Percentiles rank a stretch among this genome's conserved stretches.
phyloP scores from a whole-genome alignment of 225 moss, liverwort and hornwort species.

The Physcomitrium patens region DNA sequence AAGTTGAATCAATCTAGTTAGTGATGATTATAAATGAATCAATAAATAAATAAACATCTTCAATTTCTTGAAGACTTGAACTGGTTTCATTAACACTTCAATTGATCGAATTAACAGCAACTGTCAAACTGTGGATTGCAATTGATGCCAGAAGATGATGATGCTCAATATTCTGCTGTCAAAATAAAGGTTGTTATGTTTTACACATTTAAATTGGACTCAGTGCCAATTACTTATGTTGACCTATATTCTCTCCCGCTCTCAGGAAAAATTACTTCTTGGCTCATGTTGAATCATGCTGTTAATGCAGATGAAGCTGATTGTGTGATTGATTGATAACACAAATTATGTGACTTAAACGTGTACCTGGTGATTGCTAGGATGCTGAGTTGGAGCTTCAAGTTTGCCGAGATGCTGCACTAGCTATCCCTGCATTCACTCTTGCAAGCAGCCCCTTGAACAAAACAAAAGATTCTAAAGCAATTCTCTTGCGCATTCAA shows the following conservation, averaged over 20 bases:
- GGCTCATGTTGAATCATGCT: neutral
- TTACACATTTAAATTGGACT: neutral
- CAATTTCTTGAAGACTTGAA: neutral
- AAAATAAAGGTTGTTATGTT: constrained; percentile 61
- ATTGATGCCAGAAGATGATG: constrained; percentile 81
- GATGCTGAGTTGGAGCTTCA: constrained; percentile 65
- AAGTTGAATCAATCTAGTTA: neutral
- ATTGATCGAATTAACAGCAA: constrained; percentile 50
- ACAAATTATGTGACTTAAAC: neutral
- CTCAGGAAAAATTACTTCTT: constrained; percentile 1
- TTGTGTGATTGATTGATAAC: neutral
- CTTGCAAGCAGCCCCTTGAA: constrained; percentile 82
- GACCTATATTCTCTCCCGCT: neutral
- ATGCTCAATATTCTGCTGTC: constrained; percentile 60
- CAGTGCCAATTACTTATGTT: neutral
- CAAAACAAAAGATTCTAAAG: constrained; percentile 43
- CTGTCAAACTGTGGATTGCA: constrained; percentile 82
- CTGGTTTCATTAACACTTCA: neutral
- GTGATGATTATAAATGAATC: neutral
- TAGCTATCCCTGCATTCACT: constrained; percentile 77
- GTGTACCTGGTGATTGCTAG: constrained; percentile 36
- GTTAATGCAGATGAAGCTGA: neutral
- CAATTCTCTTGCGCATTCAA: constrained; percentile 67
- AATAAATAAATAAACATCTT: neutral
- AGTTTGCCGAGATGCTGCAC: constrained; percentile 71